Base-by-base conservation (phyloP, 176 grass and related monocot genomes). In the Themeda triandra region DNA sequence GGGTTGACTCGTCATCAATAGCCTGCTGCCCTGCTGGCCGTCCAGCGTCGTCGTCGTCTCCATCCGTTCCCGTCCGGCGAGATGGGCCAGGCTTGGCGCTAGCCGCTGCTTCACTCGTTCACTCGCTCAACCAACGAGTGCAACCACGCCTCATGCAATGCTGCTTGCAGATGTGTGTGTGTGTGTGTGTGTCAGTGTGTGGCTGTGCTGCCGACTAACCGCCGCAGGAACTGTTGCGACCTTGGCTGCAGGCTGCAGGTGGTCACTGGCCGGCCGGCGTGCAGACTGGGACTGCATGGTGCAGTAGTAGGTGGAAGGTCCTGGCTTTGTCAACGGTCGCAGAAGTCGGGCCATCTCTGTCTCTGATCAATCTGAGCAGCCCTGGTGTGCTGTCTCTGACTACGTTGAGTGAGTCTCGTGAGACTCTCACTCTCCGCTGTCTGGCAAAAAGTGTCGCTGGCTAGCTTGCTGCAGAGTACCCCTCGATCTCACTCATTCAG, bases 281-380 rank as follows among this genome's bases (percentile, higher is more conserved):
- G 66, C 31, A 23, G n/a, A n/a, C n/a, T n/a, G n/a, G n/a, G n/a
- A n/a, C n/a, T n/a, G n/a, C n/a, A n/a, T n/a, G n/a, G n/a, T n/a
- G n/a, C n/a, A n/a, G n/a, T n/a, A n/a, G n/a, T n/a, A n/a, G n/a
- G n/a, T n/a, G n/a, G n/a, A 28, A 27, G 27, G 69, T 42, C 60
- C 37, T 23, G 24, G 6, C 10, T 76, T 65, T 41, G 87, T 89
- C 87, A 81, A 71, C 75, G 71, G 87, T 89, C 63, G 18, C 51
- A 73, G 13, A 89, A 86, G 70, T 82, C 32, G 40, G 81, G 62
- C 82, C 66, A 46, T 59, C 67, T n/a, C 17, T 66, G 70, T 15
- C 12, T 63, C 17, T 58, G 53, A 54, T n/a, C n/a, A n/a, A n/a
- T 58, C 53, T 56, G 60, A 27, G 49, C 69, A 49, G 6, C 21